A percentile compares a stretch with the other conserved stretches of the same genome.
Evolutionary conservation across 495 filamentous ascomycete species (phyloP).

Genomic region (Amniculicola lignicola): DNA sequence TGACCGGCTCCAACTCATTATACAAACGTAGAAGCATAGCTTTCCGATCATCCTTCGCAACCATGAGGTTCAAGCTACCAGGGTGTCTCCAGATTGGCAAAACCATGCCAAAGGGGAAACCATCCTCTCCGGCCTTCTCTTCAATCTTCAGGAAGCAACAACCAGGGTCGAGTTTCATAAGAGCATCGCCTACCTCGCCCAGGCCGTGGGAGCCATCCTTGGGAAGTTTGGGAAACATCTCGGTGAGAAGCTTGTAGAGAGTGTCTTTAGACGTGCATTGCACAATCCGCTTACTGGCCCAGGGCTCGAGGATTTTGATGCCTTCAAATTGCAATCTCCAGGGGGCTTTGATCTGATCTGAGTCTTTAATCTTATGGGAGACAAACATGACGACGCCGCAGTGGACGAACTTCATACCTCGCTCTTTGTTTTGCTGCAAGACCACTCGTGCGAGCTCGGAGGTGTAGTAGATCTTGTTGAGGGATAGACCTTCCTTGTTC

Average conservation of each 20-base stretch:
- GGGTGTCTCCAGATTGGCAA: slow-evolving; percentile 89
- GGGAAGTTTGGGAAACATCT: slow-evolving; percentile 89
- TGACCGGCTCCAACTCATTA: slow-evolving; percentile 69
- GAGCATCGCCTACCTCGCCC: slow-evolving; percentile 82
- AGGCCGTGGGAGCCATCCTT: slow-evolving; percentile 66
- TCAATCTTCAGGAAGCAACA: slow-evolving; percentile 87
- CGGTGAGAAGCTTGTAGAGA: slow-evolving; percentile 72
- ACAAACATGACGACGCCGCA: slow-evolving; percentile 98
- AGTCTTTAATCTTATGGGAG: slow-evolving; percentile 86
- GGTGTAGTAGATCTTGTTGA: slow-evolving; percentile 94
- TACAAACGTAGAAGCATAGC: slow-evolving; percentile 90
- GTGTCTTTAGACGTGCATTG: slow-evolving; percentile 70
- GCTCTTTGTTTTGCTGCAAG: slow-evolving; percentile 74
- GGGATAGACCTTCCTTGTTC: slow-evolving; percentile 76
- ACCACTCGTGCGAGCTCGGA: slow-evolving; percentile 80
- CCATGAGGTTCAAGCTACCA: slow-evolving; percentile 86
- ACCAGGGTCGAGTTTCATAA: slow-evolving; percentile 75
- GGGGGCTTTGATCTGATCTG: slow-evolving; percentile 63
- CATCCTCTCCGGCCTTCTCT: slow-evolving; percentile 63
- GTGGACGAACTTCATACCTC: slow-evolving; percentile 91
- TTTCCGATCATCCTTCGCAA: slow-evolving; percentile 89
- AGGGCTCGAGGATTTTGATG: slow-evolving; percentile 79
- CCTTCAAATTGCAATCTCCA: slow-evolving; percentile 97
- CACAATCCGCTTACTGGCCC: slow-evolving; percentile 74
- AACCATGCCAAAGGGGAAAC: slow-evolving; percentile 75